Conservation (phyloP, 192 early-diverging fungal genomes). For the Geranomyces variabilis region DNA sequence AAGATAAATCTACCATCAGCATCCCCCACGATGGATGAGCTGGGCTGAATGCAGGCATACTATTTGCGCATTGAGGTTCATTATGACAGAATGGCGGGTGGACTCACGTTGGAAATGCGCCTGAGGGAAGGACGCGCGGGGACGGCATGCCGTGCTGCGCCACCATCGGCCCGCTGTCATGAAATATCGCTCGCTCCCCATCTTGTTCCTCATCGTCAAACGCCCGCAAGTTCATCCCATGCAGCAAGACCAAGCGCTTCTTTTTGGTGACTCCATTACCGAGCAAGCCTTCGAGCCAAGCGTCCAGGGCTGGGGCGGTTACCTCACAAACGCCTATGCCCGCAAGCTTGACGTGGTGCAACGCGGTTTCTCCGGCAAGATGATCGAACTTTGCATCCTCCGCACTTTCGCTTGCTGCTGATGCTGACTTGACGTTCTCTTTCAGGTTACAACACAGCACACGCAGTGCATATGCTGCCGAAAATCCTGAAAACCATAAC, state of each 20-base stretch:
- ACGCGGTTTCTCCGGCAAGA: constrained; percentile 75
- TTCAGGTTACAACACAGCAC: constrained; percentile 72
- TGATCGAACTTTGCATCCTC: not conserved
- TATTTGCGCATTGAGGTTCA: too few relatives aligned
- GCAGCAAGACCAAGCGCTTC: constrained; percentile 37
- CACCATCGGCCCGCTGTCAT: too few relatives aligned
- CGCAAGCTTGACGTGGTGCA: constrained; percentile 77
- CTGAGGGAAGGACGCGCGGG: too few relatives aligned
- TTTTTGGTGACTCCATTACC: constrained; percentile 49
- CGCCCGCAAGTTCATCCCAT: too few relatives aligned
- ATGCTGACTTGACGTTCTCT: not conserved
- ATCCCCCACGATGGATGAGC: too few relatives aligned
- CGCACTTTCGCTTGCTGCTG: not conserved
- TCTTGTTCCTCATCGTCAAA: too few relatives aligned
- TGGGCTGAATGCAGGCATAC: too few relatives aligned
- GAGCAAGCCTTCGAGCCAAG: constrained; percentile 31
- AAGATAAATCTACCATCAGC: too few relatives aligned
- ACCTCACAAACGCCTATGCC: constrained; percentile 58
- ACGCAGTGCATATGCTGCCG: constrained; percentile 56
- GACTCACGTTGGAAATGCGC: too few relatives aligned
- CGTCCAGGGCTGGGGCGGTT: constrained; percentile 52
- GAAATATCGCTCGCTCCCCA: too few relatives aligned
- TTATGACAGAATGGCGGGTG: too few relatives aligned
- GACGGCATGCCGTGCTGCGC: too few relatives aligned
- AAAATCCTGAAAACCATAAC: constrained; percentile 51